These are phyloP conservation scores for Pseudogymnoascus sp. DNA, from an alignment of 2,329 filamentous ascomycete genomes.

Conservation along the genomic window DNA sequence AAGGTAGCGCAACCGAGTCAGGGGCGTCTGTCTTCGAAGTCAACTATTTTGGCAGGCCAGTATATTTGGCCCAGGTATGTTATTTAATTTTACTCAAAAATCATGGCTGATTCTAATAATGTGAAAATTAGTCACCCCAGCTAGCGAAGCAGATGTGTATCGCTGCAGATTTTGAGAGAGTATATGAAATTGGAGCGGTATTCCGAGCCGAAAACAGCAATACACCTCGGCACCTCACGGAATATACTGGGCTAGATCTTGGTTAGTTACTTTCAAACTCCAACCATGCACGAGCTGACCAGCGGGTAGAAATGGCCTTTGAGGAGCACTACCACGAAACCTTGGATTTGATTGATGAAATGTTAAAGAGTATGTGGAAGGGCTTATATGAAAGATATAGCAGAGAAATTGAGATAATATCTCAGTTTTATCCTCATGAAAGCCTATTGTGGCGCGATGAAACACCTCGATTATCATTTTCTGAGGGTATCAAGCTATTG, in stretches of 20 bases:
- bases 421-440: constrained; percentile 77
- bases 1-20: constrained; percentile 84
- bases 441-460: constrained; percentile 83
- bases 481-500: constrained; percentile 72
- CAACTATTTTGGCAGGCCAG: constrained; percentile 81
- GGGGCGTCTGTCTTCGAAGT: constrained; percentile 87
- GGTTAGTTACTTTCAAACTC: background rate
- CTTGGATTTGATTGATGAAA: constrained; percentile 67
- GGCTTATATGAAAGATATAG: constrained; percentile 63
- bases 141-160: constrained; percentile 91
- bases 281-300: background rate
- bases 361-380: constrained; percentile 73
- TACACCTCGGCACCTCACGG: constrained; percentile 87
- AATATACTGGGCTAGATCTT: constrained; percentile 87
- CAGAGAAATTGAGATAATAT: constrained; percentile 71
- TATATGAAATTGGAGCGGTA: constrained; percentile 85
- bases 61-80: constrained; percentile 68
- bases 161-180: constrained; percentile 78
- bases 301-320: constrained; percentile 68
- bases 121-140: constrained; percentile 58
- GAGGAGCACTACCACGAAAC: constrained; percentile 87
- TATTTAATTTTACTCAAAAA: background rate
- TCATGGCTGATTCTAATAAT: background rate
- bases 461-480: constrained; percentile 75
- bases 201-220: constrained; percentile 96